Base-by-base conservation (phyloP, 345 rosid species). In the Psidium guajava region DNA sequence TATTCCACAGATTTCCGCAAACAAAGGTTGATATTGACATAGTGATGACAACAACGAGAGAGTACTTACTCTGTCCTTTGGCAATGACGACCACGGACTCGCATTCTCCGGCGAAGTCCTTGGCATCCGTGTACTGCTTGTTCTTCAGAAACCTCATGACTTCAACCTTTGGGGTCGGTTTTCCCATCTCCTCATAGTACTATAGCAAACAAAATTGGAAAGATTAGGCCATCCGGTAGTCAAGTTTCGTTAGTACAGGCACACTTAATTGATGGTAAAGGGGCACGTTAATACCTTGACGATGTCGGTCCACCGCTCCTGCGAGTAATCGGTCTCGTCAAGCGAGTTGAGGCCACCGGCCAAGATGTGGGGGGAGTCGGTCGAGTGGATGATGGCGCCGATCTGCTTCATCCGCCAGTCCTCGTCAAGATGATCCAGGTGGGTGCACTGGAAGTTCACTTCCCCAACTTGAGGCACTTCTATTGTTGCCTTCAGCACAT, bases 141-240 rank as follows among this genome's bases (percentile, higher is more conserved):
- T 90, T 90, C 93, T 95, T 97, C 83, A 97, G 59, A 84, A 89
- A 95, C 86, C 93, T 94, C 97, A 97, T 95, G 64, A 97, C 98
- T 73, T 97, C 94, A 32, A 91, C 94, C 69, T 94, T 95, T 75
- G 99, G 98, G 40, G 93, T 89, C 53, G 98, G 99, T 91, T 97
- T 97, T n/a, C 98, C 97, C 90, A 95, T 94, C 87, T 95, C 98
- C 89, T 97, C 98, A 54, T 97, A 93, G 85, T 93, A 97, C 99
- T 96, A 69, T 42, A 89, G 21, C 42, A 50, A 32, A 82, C 44
- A n/a, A 20, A 28, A 18, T 36, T 22, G 14, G 24, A 0, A 5
- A 25, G 54, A 54, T 82, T 50, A 54, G 47, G 53, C 61, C 22
- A 83, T 36, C 27, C 3, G 22, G 28, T 25, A 6, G 20, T 18